Evolutionary conservation across 805 yeast genomes (phyloP).

Genomic region (Saturnispora halmiae): DNA sequence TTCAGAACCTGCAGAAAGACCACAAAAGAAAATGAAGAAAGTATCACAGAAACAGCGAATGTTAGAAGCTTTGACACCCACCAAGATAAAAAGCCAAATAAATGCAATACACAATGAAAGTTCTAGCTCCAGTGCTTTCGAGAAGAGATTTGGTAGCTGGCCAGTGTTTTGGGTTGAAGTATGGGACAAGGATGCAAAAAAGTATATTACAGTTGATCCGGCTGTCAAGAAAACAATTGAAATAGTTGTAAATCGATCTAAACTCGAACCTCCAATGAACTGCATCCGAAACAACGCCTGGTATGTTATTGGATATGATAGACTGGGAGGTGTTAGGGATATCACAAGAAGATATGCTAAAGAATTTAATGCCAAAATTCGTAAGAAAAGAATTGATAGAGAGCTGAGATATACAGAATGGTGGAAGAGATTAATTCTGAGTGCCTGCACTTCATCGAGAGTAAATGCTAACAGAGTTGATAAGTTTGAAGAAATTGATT

Average conservation of each 20-base stretch:
- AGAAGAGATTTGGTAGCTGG: conserved; percentile 23
- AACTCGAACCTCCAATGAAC: conserved; percentile 53
- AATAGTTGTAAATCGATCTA: conserved; percentile 41
- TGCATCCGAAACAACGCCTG: conserved; percentile 51
- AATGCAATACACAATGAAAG: too few relatives aligned
- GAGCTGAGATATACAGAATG: conserved; percentile 49
- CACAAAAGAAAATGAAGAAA: conserved; percentile 1
- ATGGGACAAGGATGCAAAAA: conserved; percentile 65
- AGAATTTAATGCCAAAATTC: conserved; percentile 60
- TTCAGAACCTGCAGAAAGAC: conserved; percentile 4
- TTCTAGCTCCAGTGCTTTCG: too few relatives aligned
- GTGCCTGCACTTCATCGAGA: conserved; percentile 23
- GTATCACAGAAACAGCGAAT: conserved; percentile 23
- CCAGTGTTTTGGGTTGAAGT: conserved; percentile 94
- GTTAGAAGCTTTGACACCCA: conserved; percentile 23
- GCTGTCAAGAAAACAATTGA: conserved; percentile 56
- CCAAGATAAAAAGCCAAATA: conserved; percentile 16
- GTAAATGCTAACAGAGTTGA: conserved; percentile 30
- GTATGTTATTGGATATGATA: conserved; percentile 74
- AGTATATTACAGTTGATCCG: conserved; percentile 87
- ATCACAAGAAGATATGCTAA: conserved; percentile 77
- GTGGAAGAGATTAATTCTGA: conserved; percentile 43
- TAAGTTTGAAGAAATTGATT: conserved; percentile 50
- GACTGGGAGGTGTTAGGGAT: conserved; percentile 58
- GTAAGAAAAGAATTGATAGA: conserved; percentile 62